Evolutionary conservation across 805 yeast genomes (phyloP), one percentile per base, ranked within the genome.

Genomic region (Priceomyces castillae): DNA sequence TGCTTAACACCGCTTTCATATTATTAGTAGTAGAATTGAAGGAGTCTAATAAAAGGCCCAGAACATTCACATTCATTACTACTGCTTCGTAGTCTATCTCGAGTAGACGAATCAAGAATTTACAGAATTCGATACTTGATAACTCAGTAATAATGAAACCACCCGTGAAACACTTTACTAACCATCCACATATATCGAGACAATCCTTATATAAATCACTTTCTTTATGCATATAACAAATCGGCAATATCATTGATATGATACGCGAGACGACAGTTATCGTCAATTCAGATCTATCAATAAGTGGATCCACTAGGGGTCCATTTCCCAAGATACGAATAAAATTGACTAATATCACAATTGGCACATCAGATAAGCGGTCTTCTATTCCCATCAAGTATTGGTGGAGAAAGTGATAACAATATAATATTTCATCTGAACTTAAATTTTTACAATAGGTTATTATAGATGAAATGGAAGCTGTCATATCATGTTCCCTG

Each of bases 131-230:
- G 1, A 52, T 18, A 2, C 54, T 49, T 1, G 77, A 63, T 1
- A 18, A 16, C 17, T 64, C 70, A 0, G 80, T 73, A 39, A 64
- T 52, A 11, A 81, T 58, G 38, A 76, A 57, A 2, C 58, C 52
- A 25, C 69, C 76, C 1, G 64, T 60, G 3, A 70, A 68, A 38
- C 80, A 61, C 14, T 59, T 51, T 2, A 65, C 33, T 7, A 80
- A 46, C 73, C 79, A 82, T 1, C 62, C 56, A 31, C 70, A 62
- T 15, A 82, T 68, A 49, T 81, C 85, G 30, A 52, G 54, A 35
- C 73, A 70, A 39, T 79, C 83, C 2, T 64, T 64, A 15, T 56
- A 48, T 6, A 76, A 52, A 1, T 53, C 54, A 1, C 49, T 54
- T 7, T 57, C 52, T 0, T 38, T 26, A 3, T 40, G 43, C 1